These are phyloP conservation scores for Detonula confervacea DNA, from an alignment of 352 stramenopile genomes.

Conservation along the genomic window DNA sequence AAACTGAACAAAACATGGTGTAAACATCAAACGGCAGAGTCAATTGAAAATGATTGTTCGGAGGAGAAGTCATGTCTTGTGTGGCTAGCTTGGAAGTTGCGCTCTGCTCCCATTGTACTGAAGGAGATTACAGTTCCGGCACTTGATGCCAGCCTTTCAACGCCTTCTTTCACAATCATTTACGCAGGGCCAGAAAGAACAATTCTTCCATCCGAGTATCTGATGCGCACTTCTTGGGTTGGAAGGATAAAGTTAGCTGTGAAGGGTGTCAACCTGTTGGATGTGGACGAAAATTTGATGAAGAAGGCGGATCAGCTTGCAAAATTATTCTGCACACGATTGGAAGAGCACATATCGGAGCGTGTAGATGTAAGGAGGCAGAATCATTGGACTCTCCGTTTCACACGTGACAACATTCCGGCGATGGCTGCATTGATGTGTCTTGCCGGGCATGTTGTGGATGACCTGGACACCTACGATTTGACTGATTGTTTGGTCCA, in stretches of 20 bases:
- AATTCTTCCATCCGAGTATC: neutral
- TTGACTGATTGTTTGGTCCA: slow-evolving; percentile 8
- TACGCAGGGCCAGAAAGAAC: neutral
- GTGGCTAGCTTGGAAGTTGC: slow-evolving; percentile 17
- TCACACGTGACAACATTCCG: slow-evolving; percentile 21
- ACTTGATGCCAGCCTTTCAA: neutral
- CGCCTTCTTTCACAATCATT: neutral
- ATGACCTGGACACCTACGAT: neutral
- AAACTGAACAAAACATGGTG: slow-evolving; percentile 18
- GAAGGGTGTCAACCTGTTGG: neutral
- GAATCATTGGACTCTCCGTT: slow-evolving; percentile 12
- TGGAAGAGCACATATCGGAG: slow-evolving; percentile 1
- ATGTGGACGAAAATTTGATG: neutral
- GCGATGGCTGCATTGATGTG: slow-evolving; percentile 12
- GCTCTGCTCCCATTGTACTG: neutral
- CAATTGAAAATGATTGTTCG: slow-evolving; percentile 11
- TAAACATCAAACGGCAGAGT: neutral
- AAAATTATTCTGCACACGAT: neutral
- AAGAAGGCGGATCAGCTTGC: neutral
- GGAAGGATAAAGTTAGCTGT: neutral
- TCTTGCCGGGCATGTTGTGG: slow-evolving; percentile 21
- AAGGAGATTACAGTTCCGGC: neutral
- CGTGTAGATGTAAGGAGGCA: slow-evolving; percentile 6
- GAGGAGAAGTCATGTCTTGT: slow-evolving; percentile 17
- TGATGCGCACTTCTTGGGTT: neutral